Evolutionary conservation across 1,139 yeast genomes (phyloP), one percentile per base, ranked within the genome.

Genomic region (Pichia cactophila): DNA sequence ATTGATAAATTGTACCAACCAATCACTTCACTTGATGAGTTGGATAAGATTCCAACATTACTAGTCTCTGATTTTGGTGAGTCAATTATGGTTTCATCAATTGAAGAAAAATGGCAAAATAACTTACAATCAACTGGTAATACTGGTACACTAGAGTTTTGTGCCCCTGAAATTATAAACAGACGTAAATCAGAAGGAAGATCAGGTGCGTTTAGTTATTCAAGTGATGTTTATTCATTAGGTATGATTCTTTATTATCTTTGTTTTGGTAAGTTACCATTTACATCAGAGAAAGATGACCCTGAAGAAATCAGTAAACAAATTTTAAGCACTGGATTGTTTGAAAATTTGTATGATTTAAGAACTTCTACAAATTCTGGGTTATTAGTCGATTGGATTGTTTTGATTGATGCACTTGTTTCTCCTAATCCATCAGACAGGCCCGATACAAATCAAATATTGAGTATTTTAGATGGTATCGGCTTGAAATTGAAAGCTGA

Each of bases 61-160:
- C 71, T 87, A 20, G 92, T 89, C 11, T 83, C 95, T 38, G 96
- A 89, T 67, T 85, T 89, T 64, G 96, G 97, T 2, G 96, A 89
- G 63, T 87, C 95, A 5, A 87, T 86, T 56, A 71, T 85, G 56
- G 82, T 83, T 44, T 88, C 86, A 1, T 72, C 74, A 3, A 37
- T 50, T 33, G 53, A 50, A 40, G 49, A 43, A 16, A 44, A 38
- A 35, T 43, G 48, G 49, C 46, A 42, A 9, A 47, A 44, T 28
- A 61, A 63, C 44, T 65, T 86, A 48, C 63, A 69, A 8, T 82
- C 81, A 1, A 77, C 84, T 10, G 96, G 96, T 0, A 78, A 81
- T 44, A 88, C 96, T 0, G 96, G 96, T 0, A 88, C 96, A 0
- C 62, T 87, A 26, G 96, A 87, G 61, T 88, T 81, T 58, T 82